Conservation (phyloP, 164 flowering plant species). For the Aristolochia fimbriata region DNA sequence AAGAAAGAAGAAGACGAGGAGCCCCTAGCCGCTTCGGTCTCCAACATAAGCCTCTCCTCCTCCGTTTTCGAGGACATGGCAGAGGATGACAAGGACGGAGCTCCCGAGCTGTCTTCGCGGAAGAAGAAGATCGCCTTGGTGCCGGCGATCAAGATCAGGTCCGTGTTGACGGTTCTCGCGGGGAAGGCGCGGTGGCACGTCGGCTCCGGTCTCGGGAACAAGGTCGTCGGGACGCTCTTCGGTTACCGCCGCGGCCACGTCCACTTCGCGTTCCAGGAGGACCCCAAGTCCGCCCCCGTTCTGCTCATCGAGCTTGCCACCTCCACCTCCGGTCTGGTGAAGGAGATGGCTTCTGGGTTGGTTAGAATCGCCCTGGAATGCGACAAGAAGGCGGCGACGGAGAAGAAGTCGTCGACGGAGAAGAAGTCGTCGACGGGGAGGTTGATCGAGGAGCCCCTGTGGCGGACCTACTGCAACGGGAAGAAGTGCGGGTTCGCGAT, state of each 20-base stretch:
- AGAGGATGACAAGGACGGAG: not conserved
- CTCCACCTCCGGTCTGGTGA: constrained; percentile 59
- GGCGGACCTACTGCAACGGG: constrained; percentile 93
- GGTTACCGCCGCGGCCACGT: constrained; percentile 84
- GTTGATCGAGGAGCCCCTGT: constrained; percentile 66
- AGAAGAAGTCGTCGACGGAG: constrained; percentile 32
- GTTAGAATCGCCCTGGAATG: constrained; percentile 90
- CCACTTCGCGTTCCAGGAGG: constrained; percentile 71
- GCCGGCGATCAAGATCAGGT: constrained; percentile 38
- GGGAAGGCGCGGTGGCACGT: constrained; percentile 18
- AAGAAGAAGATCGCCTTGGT: constrained; percentile 23
- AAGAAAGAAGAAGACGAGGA: constrained; percentile 41
- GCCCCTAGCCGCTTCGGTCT: constrained; percentile 13
- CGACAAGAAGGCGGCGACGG: constrained; percentile 31
- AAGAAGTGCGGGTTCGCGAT: constrained; percentile 75
- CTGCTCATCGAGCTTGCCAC: constrained; percentile 69
- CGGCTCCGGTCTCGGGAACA: constrained; percentile 30
- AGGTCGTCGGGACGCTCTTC: constrained; percentile 70
- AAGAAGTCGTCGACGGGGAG: constrained; percentile 22
- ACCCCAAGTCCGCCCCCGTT: constrained; percentile 42
- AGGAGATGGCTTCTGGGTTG: constrained; percentile 94
- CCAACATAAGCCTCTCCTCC: too few relatives aligned
- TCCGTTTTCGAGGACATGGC: constrained; percentile 7
- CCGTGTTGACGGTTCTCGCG: constrained; percentile 32
- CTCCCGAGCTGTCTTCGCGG: not conserved